Evolutionary conservation across 2,329 filamentous ascomycete genomes (phyloP), one percentile per base, ranked within the genome.

Genomic region (Furcasterigmium furcatum): DNA sequence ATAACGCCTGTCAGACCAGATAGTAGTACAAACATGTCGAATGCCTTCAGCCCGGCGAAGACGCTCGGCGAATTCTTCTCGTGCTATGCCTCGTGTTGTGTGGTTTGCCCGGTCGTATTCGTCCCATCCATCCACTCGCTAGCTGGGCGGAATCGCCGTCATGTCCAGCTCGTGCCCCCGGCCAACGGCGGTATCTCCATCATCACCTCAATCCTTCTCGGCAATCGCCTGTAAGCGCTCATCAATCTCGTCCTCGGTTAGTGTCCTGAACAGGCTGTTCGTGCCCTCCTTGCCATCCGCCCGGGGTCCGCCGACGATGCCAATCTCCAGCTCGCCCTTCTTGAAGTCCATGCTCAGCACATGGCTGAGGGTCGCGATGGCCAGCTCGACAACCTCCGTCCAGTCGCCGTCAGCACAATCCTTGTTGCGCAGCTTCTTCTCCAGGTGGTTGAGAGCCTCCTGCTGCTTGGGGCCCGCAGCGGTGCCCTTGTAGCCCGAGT

Each of bases 391-490:
- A 41, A 99, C 94, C 50, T 99, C 94, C 70, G 96, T 89, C 94
- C 94, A 99, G 63, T 76, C 85, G 50, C 94, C 94, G 47, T 94
- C 87, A 29, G 92, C 94, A 59, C 80, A 78, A 62, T 97, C 91
- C 84, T 96, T 96, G 84, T 96, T 96, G 77, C 96, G 96, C 69
- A 99, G 84, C 80, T 97, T 97, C 85, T 97, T 97, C 82, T 99
- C 94, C 48, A 99, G 79, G 68, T 95, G 91, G 72, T 99, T 99
- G 65, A 97, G 82, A 52, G 94, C 94, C 78, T 99, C 94, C 69
- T 99, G 94, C 69, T 96, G 92, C 76, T 99, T 99, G 45, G 94
- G 94, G 6, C 94, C 94, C 8, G 94, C 95, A 44, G 94, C 90
- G 39, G 94, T 97, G 56, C 90, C 94, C 77, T 97, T 97, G 84